These are phyloP conservation scores for Vairimorpha ceranae DNA, from an alignment of 371 early-diverging fungal species.

Conservation along the genomic window DNA sequence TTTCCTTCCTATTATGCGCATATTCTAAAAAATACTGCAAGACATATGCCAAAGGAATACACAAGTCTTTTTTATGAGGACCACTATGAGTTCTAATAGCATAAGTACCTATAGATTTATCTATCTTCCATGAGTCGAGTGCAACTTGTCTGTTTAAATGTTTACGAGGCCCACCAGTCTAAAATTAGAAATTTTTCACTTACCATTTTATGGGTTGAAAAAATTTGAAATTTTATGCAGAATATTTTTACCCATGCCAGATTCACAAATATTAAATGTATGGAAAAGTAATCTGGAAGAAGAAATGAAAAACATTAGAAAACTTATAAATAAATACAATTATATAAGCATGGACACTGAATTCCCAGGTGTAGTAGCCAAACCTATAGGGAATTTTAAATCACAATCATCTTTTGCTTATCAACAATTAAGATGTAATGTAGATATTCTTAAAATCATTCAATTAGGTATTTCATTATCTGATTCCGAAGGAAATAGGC, in stretches of 20 bases:
- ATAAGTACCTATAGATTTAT: conserved; percentile 91
- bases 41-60: conserved; percentile 93
- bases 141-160: conserved; percentile 98
- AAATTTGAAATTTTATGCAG: not conserved
- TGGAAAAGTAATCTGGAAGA: conserved; percentile 92
- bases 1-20: conserved; percentile 92
- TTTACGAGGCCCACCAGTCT: conserved; percentile 96
- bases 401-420: conserved; percentile 64
- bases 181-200: conserved; percentile 41
- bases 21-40: conserved; percentile 95
- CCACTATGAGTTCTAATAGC: conserved; percentile 94
- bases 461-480: conserved; percentile 94
- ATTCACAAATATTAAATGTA: conserved; percentile 66
- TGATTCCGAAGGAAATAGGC: conserved; percentile 80
- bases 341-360: conserved; percentile 98
- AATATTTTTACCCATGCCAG: conserved; percentile 1
- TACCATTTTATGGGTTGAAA: conserved; percentile 50
- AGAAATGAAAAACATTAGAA: conserved; percentile 80
- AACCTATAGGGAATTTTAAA: conserved; percentile 86
- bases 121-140: conserved; percentile 99
- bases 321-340: conserved; percentile 79
- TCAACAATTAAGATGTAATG: conserved; percentile 92
- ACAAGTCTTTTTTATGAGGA: conserved; percentile 97
- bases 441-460: conserved; percentile 91
- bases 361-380: conserved; percentile 96